Evolutionary conservation across 2,329 filamentous ascomycete genomes (phyloP), one percentile per base, ranked within the genome.

Genomic region (Rachicladosporium sp.): DNA sequence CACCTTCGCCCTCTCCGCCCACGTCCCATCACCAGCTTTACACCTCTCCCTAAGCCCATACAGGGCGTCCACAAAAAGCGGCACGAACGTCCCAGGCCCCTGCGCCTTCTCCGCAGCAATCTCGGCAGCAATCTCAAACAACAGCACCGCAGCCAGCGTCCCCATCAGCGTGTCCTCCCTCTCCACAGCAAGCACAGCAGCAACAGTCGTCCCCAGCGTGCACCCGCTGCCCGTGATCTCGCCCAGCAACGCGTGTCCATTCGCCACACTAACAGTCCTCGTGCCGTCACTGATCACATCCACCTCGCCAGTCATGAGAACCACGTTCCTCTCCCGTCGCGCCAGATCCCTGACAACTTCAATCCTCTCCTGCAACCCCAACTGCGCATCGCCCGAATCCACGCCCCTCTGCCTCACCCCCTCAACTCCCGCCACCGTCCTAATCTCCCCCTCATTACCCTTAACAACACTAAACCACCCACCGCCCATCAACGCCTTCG

Each of bases 401-500:
- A 96, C 89, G 36, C 89, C 89, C 33, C 80, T 78, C 61, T 95
- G 89, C 43, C 56, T 58, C 39, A 67, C 63, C 8, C 59, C 59
- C 15, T 57, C 62, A 33, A 71, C 67, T 32, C 80, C 81, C 31
- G 72, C 74, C 0, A 89, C 77, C 2, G 82, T 78, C 35, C 73
- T 69, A 45, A 96, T 87, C 60, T 96, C 91, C 39, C 81, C 78
- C 57, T 93, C 85, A 61, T 96, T 96, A 36, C 89, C 89, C 58
- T 96, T 96, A 62, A 96, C 88, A 32, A 95, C 69, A 58, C 85
- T 77, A 52, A 93, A 83, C 59, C 84, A 84, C 31, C 86, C 87
- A 2, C 68, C 71, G 0, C 73, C 66, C 54, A 95, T 69, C 30
- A 96, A 74, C 2, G 70, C 70, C 43, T 76, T 75, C 21, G 89